A percentile compares a stretch with the other conserved stretches of the same genome.
phyloP scores from a whole-genome alignment of 73 alveolate genomes.

The Tetrahymena borealis region DNA sequence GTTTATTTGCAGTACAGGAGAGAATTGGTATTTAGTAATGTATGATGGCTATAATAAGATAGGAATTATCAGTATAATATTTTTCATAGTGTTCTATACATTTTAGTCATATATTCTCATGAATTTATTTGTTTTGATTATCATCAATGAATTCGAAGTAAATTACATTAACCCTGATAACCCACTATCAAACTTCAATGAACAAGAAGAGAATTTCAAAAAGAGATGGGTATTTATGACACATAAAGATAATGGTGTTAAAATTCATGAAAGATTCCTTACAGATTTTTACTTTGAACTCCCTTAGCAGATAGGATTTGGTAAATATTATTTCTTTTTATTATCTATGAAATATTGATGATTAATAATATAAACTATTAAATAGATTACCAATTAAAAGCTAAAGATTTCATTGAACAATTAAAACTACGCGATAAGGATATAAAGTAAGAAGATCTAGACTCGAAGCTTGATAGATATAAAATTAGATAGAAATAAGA shows the following conservation, averaged over 20 bases:
- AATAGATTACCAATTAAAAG: neutral
- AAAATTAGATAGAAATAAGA: neutral
- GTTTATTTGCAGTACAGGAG: conserved; percentile 80
- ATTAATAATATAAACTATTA: neutral
- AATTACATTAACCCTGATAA: conserved; percentile 80
- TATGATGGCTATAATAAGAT: conserved; percentile 55
- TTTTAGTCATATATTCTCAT: conserved; percentile 71
- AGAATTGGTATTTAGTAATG: conserved; percentile 80
- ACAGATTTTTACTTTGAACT: conserved; percentile 46
- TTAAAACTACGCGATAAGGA: neutral
- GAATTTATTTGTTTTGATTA: conserved; percentile 88
- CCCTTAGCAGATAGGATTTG: conserved; percentile 58
- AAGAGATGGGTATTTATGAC: conserved; percentile 76
- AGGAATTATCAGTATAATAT: neutral
- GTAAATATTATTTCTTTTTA: neutral
- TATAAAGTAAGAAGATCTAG: neutral
- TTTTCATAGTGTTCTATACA: neutral
- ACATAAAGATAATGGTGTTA: conserved; percentile 37
- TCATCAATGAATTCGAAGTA: conserved; percentile 89
- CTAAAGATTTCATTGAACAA: neutral
- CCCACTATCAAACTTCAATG: conserved; percentile 72
- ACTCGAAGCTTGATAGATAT: neutral
- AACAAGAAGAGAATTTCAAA: conserved; percentile 65
- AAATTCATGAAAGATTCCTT: conserved; percentile 50
- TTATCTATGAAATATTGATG: too few species aligned